Evolutionary conservation across 2,329 filamentous ascomycete genomes (phyloP).

Genomic region (Exophiala xenobiotica): DNA sequence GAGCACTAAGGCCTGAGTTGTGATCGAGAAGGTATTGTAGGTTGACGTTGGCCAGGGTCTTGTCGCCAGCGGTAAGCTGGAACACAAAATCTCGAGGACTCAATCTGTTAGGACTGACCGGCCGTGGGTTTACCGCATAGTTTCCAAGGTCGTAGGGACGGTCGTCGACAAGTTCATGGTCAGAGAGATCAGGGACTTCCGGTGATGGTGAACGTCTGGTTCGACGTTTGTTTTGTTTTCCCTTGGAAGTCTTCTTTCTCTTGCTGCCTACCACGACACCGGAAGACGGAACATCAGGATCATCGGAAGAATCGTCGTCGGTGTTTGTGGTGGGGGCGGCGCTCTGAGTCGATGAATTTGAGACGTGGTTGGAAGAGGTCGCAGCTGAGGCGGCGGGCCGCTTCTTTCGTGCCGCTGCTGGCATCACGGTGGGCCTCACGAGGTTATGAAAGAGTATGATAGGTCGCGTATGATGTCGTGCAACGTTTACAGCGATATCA

Average conservation of each 20-base stretch:
- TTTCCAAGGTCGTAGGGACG: not conserved
- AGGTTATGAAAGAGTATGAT: too few relatives aligned
- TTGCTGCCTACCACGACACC: too few relatives aligned
- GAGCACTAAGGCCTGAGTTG: not conserved
- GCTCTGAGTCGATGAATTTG: too few relatives aligned
- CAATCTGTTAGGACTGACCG: not conserved
- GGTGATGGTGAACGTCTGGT: constrained; percentile 5
- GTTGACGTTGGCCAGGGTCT: not conserved
- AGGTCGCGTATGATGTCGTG: too few relatives aligned
- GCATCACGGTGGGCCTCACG: too few relatives aligned
- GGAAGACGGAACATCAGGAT: too few relatives aligned
- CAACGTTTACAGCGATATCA: too few relatives aligned
- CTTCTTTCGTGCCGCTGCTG: too few relatives aligned
- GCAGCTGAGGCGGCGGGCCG: too few relatives aligned
- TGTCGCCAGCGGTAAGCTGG: not conserved
- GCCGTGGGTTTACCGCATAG: not conserved
- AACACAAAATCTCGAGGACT: not conserved
- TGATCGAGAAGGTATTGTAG: not conserved
- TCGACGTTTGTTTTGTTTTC: not conserved
- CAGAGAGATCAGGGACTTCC: constrained; percentile 17
- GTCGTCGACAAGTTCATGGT: constrained; percentile 9
- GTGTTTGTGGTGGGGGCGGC: too few relatives aligned
- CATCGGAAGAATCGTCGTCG: too few relatives aligned
- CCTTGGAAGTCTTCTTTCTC: constrained; percentile 3
- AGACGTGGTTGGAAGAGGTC: too few relatives aligned